A percentile compares a stretch with the other conserved stretches of the same genome.
These are phyloP conservation scores for Ceratobasidium sp. DNA, from an alignment of 1,284 basidiomycete genomes.

Conservation along the genomic window DNA sequence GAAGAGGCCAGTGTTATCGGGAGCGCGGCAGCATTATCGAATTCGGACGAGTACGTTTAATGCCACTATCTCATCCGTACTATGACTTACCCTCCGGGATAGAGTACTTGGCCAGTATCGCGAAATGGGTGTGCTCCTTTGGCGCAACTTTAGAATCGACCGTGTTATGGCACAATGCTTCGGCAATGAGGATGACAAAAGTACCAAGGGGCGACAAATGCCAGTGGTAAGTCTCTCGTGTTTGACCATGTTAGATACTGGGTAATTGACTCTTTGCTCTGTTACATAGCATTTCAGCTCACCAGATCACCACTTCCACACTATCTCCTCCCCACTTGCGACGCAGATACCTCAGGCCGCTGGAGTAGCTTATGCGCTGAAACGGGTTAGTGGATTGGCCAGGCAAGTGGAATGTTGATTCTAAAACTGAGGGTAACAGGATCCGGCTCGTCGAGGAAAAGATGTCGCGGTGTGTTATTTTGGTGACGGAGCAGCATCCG, in stretches of 20 bases:
- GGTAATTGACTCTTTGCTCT: conserved; percentile 12
- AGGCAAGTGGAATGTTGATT: no score
- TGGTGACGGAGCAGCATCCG: conserved; percentile 74
- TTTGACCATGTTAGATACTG: not conserved
- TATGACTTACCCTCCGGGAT: conserved; percentile 32
- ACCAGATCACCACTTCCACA: conserved; percentile 87
- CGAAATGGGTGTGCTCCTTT: conserved; percentile 91
- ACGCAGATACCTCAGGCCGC: conserved; percentile 98
- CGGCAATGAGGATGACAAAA: conserved; percentile 84
- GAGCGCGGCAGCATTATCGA: conserved; percentile 85
- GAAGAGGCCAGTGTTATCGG: conserved; percentile 95
- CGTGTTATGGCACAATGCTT: conserved; percentile 90
- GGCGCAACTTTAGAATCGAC: conserved; percentile 83
- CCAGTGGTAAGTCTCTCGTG: conserved; percentile 70
- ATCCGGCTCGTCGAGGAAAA: conserved; percentile 76
- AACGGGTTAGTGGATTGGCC: conserved; percentile 60
- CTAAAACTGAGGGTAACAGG: conserved; percentile 52
- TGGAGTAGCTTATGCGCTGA: conserved; percentile 91
- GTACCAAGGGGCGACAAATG: conserved; percentile 91
- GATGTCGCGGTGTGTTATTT: conserved; percentile 92
- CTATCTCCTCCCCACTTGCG: conserved; percentile 93
- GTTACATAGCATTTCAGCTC: conserved; percentile 85
- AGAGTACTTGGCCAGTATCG: conserved; percentile 77
- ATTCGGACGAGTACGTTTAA: conserved; percentile 85
- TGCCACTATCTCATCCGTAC: not conserved